phyloP scores from a whole-genome alignment of 352 stramenopile genomes.

The Pythium grandisporangium region DNA sequence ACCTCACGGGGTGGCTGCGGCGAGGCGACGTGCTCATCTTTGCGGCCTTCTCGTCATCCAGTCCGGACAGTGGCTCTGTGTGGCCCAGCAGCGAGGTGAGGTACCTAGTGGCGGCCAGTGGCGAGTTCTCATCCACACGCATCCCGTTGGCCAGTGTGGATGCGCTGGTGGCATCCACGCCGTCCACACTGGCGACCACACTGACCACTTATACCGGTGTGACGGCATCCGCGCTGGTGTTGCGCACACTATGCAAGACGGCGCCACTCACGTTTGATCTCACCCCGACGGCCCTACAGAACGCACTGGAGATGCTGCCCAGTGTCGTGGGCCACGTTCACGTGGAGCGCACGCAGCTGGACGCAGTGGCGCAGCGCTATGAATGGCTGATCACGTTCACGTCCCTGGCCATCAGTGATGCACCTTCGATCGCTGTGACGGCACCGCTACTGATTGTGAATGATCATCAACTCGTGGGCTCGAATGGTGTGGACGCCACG shows the following conservation, averaged over 20 bases:
- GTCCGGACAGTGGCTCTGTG: too few relatives aligned
- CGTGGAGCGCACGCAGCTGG: constrained; percentile 70
- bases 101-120: constrained; percentile 72
- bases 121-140: constrained; percentile 62
- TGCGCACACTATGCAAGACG: constrained; percentile 54
- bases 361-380: constrained; percentile 53
- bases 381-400: constrained; percentile 88
- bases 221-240: constrained; percentile 20
- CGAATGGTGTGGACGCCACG: constrained; percentile 15
- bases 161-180: constrained; percentile 13
- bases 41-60: constrained; percentile 34
- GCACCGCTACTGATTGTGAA: constrained; percentile 49
- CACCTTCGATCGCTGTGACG: neutral
- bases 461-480: constrained; percentile 26
- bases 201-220: constrained; percentile 31
- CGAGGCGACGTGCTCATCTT: constrained; percentile 80
- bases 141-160: constrained; percentile 39
- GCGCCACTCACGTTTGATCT: constrained; percentile 44
- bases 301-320: constrained; percentile 83
- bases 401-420: constrained; percentile 30
- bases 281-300: constrained; percentile 46
- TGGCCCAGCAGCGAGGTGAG: too few relatives aligned
- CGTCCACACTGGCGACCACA: constrained; percentile 15
- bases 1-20: constrained; percentile 82
- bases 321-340: constrained; percentile 81